These are phyloP conservation scores for Pichia sp. DNA, from an alignment of 1,139 yeast genomes.

Conservation along the genomic window DNA sequence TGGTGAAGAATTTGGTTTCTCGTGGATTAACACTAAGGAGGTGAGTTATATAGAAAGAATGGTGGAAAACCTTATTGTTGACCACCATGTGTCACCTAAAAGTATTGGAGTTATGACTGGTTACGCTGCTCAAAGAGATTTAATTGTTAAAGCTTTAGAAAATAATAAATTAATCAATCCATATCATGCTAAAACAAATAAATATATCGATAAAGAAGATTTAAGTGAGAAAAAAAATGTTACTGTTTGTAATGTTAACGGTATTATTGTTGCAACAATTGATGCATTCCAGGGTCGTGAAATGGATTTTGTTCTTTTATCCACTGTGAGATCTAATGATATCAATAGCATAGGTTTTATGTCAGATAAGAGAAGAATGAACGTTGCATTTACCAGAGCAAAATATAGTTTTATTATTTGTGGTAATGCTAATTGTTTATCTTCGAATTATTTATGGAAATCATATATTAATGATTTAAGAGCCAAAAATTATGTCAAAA, in stretches of 20 bases:
- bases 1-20: conserved; percentile 23
- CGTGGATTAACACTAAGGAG: conserved; percentile 42
- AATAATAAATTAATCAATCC: conserved; percentile 54
- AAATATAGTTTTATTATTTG: conserved; percentile 72
- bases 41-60: conserved; percentile 40
- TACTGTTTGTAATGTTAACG: conserved; percentile 53
- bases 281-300: conserved; percentile 97
- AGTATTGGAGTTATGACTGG: conserved; percentile 67
- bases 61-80: conserved; percentile 44
- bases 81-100: conserved; percentile 43
- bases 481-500: conserved; percentile 16
- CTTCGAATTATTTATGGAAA: conserved; percentile 48
- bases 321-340: conserved; percentile 88
- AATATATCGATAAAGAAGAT: conserved; percentile 31
- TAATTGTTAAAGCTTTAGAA: conserved; percentile 45
- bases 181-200: conserved; percentile 38
- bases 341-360: conserved; percentile 77
- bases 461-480: conserved; percentile 36
- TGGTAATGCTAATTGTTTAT: conserved; percentile 50
- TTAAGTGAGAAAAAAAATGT: conserved; percentile 21
- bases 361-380: conserved; percentile 81
- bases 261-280: conserved; percentile 71
- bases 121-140: conserved; percentile 65
- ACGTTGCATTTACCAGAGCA: conserved; percentile 90
- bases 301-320: conserved; percentile 78